These are phyloP conservation scores for Hygrophoropsis aurantiaca DNA, from an alignment of 768 basidiomycete genomes.

Conservation along the genomic window DNA sequence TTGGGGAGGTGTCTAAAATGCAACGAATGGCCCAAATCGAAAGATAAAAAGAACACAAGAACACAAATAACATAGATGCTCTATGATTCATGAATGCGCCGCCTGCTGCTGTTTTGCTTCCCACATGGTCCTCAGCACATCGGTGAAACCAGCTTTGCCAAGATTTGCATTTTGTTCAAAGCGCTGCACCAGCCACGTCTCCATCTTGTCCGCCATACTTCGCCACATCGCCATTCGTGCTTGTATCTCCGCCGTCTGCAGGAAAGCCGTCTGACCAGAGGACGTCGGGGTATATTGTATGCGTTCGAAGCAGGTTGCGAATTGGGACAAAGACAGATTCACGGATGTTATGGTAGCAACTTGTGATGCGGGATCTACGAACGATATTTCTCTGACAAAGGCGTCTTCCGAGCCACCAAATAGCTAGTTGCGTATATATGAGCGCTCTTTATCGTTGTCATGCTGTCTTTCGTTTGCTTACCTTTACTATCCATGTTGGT, in stretches of 20 bases:
- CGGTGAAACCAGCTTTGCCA: conserved; percentile 88
- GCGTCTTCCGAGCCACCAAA: conserved; percentile 94
- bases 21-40: conserved; percentile 7
- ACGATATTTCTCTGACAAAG: conserved; percentile 92
- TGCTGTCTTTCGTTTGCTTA: conserved; percentile 35
- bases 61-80: neutral
- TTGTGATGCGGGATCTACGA: conserved; percentile 82
- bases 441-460: neutral
- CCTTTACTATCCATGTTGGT: conserved; percentile 91
- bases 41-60: conserved; percentile 8
- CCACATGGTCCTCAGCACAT: conserved; percentile 79
- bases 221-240: conserved; percentile 80
- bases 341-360: conserved; percentile 85
- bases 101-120: conserved; percentile 61
- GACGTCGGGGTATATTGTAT: conserved; percentile 83
- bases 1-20: conserved; percentile 16
- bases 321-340: conserved; percentile 94
- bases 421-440: conserved; percentile 44
- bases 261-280: conserved; percentile 64
- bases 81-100: conserved; percentile 27
- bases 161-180: conserved; percentile 91
- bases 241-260: conserved; percentile 91
- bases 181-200: conserved; percentile 82
- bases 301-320: conserved; percentile 87
- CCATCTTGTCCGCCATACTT: conserved; percentile 77